phyloP scores from a whole-genome alignment of 2,329 filamentous ascomycete species.

The Ophiostoma sp. region DNA sequence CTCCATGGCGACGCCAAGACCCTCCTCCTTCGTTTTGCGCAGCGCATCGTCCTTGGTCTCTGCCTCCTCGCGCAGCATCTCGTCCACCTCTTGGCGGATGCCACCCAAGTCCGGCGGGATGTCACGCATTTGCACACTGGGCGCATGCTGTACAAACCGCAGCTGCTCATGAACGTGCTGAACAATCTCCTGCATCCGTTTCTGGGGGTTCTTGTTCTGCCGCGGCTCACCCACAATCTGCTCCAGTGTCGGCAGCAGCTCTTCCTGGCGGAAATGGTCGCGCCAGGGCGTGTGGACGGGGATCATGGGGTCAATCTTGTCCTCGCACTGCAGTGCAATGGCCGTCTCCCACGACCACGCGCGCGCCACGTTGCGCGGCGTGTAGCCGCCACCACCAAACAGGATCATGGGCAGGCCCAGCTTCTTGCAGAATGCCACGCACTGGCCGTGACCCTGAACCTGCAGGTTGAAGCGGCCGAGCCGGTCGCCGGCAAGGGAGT shows the following conservation, averaged over 20 bases:
- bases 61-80: constrained; percentile 63
- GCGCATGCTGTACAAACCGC: constrained; percentile 78
- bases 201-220: constrained; percentile 76
- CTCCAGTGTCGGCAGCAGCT: constrained; percentile 83
- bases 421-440: constrained; percentile 84
- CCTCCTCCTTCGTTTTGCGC: constrained; percentile 57
- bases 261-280: constrained; percentile 84
- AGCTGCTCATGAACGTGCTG: constrained; percentile 81
- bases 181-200: constrained; percentile 74
- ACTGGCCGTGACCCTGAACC: constrained; percentile 89
- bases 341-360: constrained; percentile 97
- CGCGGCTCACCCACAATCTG: constrained; percentile 65
- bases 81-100: constrained; percentile 68
- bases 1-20: constrained; percentile 59
- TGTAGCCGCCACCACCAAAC: constrained; percentile 94
- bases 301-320: constrained; percentile 69
- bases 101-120: constrained; percentile 75
- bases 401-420: constrained; percentile 80
- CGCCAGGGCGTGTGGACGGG: constrained; percentile 82
- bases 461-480: constrained; percentile 96
- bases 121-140: constrained; percentile 80
- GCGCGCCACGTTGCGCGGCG: constrained; percentile 90
- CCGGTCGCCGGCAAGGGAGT: constrained; percentile 89
- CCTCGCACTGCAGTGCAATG: constrained; percentile 75
- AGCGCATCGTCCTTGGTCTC: constrained; percentile 58